Evolutionary conservation across 768 basidiomycete genomes (phyloP).

Genomic region (Tricholoma terreum): DNA sequence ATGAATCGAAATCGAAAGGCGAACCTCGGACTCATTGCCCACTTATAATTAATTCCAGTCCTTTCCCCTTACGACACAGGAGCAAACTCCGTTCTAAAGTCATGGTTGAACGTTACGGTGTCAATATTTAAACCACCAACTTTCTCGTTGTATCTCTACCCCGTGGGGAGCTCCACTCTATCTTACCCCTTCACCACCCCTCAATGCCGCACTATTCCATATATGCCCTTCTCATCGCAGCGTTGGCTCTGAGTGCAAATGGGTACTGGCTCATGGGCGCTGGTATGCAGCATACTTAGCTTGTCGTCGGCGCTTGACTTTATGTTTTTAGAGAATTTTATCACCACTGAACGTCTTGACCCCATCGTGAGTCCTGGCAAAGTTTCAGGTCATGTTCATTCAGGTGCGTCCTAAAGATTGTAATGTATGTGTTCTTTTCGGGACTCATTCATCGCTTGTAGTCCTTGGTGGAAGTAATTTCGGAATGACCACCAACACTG

Average conservation of each 20-base stretch:
- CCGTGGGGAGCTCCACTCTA: slow-evolving; percentile 22
- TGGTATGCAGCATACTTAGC: slow-evolving; percentile 22
- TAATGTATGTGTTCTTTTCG: not conserved
- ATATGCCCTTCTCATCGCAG: slow-evolving; percentile 29
- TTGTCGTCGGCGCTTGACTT: not conserved
- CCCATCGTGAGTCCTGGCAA: slow-evolving; percentile 47
- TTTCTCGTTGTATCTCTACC: slow-evolving; percentile 18
- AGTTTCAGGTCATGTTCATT: slow-evolving; percentile 47
- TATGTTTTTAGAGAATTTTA: slow-evolving; percentile 32
- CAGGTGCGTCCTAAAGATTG: slow-evolving; percentile 27
- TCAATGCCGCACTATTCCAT: slow-evolving; percentile 23
- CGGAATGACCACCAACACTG: slow-evolving; percentile 38
- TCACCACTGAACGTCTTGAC: slow-evolving; percentile 49
- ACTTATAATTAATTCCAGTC: too few relatives aligned
- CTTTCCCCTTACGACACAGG: slow-evolving; percentile 10
- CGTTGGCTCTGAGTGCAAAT: slow-evolving; percentile 29
- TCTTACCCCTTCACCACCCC: slow-evolving; percentile 15
- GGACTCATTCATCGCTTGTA: slow-evolving; percentile 15
- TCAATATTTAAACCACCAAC: slow-evolving; percentile 12
- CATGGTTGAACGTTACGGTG: slow-evolving; percentile 4
- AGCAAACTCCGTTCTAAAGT: slow-evolving; percentile 12
- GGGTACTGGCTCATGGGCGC: slow-evolving; percentile 47
- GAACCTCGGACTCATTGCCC: too few relatives aligned
- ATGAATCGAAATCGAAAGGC: too few relatives aligned
- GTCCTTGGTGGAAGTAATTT: slow-evolving; percentile 56